Percentiles rank a stretch among this genome's conserved stretches.
Evolutionary conservation across 2,329 filamentous ascomycete genomes (phyloP).

Genomic region (Talaromyces sp.): DNA sequence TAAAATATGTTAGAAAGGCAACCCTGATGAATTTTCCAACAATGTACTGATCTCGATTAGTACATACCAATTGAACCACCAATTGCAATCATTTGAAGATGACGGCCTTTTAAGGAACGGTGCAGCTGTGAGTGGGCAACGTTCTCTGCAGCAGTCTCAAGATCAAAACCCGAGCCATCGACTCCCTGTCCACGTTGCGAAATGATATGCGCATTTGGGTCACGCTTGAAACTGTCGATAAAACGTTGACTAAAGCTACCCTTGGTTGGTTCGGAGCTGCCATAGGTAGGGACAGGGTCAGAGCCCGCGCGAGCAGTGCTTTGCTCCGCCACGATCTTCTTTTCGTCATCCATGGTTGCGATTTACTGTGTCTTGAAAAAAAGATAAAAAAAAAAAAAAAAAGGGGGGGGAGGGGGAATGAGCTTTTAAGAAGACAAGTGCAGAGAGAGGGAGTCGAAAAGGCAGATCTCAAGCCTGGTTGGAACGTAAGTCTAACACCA

Average conservation of each 20-base stretch:
- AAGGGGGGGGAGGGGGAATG: background rate
- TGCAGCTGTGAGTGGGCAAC: slow-evolving; percentile 76
- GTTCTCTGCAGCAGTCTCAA: slow-evolving; percentile 62
- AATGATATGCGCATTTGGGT: slow-evolving; percentile 45
- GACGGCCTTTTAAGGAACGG: slow-evolving; percentile 76
- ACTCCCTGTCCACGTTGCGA: slow-evolving; percentile 44
- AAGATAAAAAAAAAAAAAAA: too few relatives aligned
- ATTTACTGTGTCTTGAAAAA: background rate
- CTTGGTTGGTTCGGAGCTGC: slow-evolving; percentile 30
- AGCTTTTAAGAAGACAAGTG: background rate
- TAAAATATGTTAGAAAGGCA: slow-evolving; percentile 33
- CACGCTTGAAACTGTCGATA: slow-evolving; percentile 48
- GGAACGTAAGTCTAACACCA: too few relatives aligned
- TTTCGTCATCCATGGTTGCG: slow-evolving; percentile 30
- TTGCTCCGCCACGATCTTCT: slow-evolving; percentile 26
- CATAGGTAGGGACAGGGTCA: slow-evolving; percentile 35
- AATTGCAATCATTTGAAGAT: slow-evolving; percentile 97
- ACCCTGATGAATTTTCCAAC: too few relatives aligned
- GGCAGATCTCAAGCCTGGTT: too few relatives aligned
- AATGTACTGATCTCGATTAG: background rate
- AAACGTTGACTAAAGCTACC: slow-evolving; percentile 33
- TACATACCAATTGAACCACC: slow-evolving; percentile 78
- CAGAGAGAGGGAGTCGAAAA: background rate
- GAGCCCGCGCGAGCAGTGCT: slow-evolving; percentile 25
- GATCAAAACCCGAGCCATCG: slow-evolving; percentile 61